A percentile compares a stretch with the other conserved stretches of the same genome.
Conservation (phyloP, 129 eudicot genomes). For the Pittosporum tobira region DNA sequence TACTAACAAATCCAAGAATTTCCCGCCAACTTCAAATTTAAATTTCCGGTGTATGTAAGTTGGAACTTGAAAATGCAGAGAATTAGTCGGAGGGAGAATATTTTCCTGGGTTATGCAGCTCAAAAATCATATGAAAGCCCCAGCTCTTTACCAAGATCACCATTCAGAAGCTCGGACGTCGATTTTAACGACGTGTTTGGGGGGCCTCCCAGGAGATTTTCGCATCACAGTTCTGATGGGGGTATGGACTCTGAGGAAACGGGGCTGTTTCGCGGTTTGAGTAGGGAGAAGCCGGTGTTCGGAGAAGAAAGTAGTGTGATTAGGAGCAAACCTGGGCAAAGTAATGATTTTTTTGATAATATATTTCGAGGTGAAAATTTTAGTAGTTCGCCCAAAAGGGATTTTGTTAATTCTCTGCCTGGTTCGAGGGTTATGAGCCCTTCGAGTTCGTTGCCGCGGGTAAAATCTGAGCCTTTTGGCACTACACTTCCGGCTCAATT, state of each 20-base stretch:
- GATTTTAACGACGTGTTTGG: slow-evolving; percentile 95
- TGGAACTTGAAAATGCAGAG: slow-evolving; percentile 45
- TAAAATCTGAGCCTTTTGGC: slow-evolving; percentile 34
- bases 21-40: slow-evolving; percentile 3
- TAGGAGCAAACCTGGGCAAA: slow-evolving; percentile 23
- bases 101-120: slow-evolving; percentile 22
- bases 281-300: slow-evolving; percentile 60
- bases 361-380: slow-evolving; percentile 51
- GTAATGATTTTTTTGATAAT: slow-evolving; percentile 66
- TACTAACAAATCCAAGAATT: neutral
- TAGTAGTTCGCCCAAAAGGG: slow-evolving; percentile 44
- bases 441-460: slow-evolving; percentile 15
- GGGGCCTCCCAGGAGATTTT: slow-evolving; percentile 79
- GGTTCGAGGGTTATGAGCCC: slow-evolving; percentile 54
- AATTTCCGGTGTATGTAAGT: neutral
- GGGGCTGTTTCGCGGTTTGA: slow-evolving; percentile 12
- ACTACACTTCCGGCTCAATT: slow-evolving; percentile 47
- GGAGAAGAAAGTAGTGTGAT: slow-evolving; percentile 41
- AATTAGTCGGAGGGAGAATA: slow-evolving; percentile 21
- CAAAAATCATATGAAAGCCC: slow-evolving; percentile 31
- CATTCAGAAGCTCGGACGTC: slow-evolving; percentile 31
- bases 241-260: slow-evolving; percentile 12
- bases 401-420: slow-evolving; percentile 23
- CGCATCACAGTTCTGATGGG: slow-evolving; percentile 39
- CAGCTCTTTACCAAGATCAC: slow-evolving; percentile 19